These are phyloP conservation scores for Metschnikowia corniflorae DNA, from an alignment of 805 yeast genomes.

Conservation along the genomic window DNA sequence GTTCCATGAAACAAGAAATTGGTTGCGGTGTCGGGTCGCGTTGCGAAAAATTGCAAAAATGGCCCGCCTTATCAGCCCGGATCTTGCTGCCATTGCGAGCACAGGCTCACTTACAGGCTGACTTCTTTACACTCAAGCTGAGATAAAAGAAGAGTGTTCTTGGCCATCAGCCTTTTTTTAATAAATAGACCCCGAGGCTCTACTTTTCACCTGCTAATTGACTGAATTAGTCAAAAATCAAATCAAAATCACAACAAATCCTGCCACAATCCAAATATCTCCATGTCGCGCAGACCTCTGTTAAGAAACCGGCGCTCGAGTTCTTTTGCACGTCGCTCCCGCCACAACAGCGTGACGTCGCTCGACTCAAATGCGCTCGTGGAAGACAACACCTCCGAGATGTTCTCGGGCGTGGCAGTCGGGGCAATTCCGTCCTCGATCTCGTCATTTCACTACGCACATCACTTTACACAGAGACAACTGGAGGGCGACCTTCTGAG, in stretches of 20 bases:
- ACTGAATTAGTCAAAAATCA: no score
- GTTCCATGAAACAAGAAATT: no score
- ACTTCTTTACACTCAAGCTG: no score
- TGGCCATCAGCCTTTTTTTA: no score
- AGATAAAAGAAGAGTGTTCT: no score
- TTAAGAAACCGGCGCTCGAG: slow-evolving; percentile 24
- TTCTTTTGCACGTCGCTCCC: slow-evolving; percentile 23
- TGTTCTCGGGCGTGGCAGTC: slow-evolving; percentile 74
- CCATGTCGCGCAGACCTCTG: slow-evolving; percentile 11
- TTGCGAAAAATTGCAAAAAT: no score
- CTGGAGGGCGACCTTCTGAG: slow-evolving; percentile 18
- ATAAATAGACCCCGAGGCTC: no score
- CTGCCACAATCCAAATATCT: not conserved
- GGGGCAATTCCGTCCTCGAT: slow-evolving; percentile 76
- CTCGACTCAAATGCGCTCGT: slow-evolving; percentile 27
- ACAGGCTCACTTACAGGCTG: no score
- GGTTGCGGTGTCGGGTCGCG: no score
- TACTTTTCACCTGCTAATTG: no score
- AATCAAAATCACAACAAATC: not conserved
- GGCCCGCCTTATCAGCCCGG: no score
- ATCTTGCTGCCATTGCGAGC: no score
- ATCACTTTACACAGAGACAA: slow-evolving; percentile 38
- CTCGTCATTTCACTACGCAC: slow-evolving; percentile 71
- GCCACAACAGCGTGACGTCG: slow-evolving; percentile 33
- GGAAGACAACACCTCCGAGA: slow-evolving; percentile 66